Evolutionary conservation across 352 stramenopile species (phyloP).

Genomic region (Globisporangium spiculum): DNA sequence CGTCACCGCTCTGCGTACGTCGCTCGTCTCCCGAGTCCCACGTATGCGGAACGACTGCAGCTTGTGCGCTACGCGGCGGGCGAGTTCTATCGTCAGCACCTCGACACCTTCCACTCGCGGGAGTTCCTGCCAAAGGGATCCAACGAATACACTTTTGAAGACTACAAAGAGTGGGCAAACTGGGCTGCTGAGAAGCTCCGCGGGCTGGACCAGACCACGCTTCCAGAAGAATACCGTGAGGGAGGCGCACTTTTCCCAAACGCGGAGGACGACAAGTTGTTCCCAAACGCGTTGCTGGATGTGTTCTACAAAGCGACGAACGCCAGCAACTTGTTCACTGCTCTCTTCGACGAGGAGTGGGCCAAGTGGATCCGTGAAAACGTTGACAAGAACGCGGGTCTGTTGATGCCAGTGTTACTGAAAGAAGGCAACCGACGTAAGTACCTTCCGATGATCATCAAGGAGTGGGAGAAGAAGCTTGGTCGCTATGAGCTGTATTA

Average conservation of each 20-base stretch:
- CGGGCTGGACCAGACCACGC: slow-evolving; percentile 31
- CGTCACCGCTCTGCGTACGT: slow-evolving; percentile 56
- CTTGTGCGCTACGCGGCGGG: slow-evolving; percentile 75
- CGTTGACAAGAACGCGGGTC: slow-evolving; percentile 48
- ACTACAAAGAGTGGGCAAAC: slow-evolving; percentile 65
- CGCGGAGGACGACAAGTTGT: slow-evolving; percentile 42
- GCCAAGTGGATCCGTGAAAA: slow-evolving; percentile 58
- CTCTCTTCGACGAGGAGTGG: slow-evolving; percentile 52
- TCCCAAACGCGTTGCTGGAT: slow-evolving; percentile 62
- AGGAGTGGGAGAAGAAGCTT: slow-evolving; percentile 63
- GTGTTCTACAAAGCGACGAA: slow-evolving; percentile 55
- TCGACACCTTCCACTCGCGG: slow-evolving; percentile 78
- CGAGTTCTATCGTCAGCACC: slow-evolving; percentile 81
- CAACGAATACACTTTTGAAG: slow-evolving; percentile 38
- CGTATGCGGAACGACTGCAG: slow-evolving; percentile 69
- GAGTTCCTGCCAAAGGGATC: slow-evolving; percentile 60
- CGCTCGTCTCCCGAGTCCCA: slow-evolving; percentile 63
- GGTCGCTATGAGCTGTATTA: slow-evolving; percentile 50
- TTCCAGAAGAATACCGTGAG: slow-evolving; percentile 59
- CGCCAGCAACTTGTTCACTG: slow-evolving; percentile 56
- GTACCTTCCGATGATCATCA: slow-evolving; percentile 56
- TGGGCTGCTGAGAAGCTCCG: slow-evolving; percentile 56
- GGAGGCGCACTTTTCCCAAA: slow-evolving; percentile 60
- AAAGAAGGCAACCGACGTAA: slow-evolving; percentile 41
- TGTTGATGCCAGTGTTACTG: slow-evolving; percentile 40